Evolutionary conservation across 2,329 filamentous ascomycete genomes (phyloP), one percentile per base, ranked within the genome.

Genomic region (Phyllosticta citrichinensis): DNA sequence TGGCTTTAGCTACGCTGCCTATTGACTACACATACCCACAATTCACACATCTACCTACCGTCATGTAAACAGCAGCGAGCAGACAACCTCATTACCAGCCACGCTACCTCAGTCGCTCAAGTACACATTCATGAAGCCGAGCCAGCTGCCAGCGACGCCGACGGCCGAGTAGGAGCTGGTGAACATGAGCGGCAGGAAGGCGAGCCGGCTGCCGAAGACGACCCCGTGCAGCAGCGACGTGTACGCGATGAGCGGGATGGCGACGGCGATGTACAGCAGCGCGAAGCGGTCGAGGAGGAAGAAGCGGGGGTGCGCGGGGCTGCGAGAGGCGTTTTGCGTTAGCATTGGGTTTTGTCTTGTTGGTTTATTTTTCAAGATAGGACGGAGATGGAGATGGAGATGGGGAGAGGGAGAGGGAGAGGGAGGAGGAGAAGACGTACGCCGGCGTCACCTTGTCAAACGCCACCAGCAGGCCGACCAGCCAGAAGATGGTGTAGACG

Each of bases 151-250:
- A 19, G 97, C 85, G 0, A 97, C 92, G n/a, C 94, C 94, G 62
- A 97, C 79, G 4, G 94, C 94, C 35, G 88, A 90, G 74, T 97
- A 99, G 12, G 89, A 88, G 78, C 93, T 97, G 66, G 87, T 97
- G 71, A 97, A 94, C 93, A 99, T 97, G 67, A 97, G 78, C 25
- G 94, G 94, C 60, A 99, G 75, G 73, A 97, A 99, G 75, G 97
- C 91, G 68, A 89, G 90, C 64, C 79, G 83, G 68, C 85, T 82
- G 0, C 91, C 91, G 76, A 96, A 97, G 4, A 95, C 76, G n/a
- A 93, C 73, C 55, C 84, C 82, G 73, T 99, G 94, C 8, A 94
- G 65, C 57, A 97, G 74, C 11, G 91, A 96, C 73, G 89, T 92
- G 75, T 99, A 99, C 2, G 87, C 75, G 61, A 97, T 90, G 64